Evolutionary conservation across 768 basidiomycete species (phyloP), one percentile per base, ranked within the genome.

Genomic region (Leucocoprinus sp.): DNA sequence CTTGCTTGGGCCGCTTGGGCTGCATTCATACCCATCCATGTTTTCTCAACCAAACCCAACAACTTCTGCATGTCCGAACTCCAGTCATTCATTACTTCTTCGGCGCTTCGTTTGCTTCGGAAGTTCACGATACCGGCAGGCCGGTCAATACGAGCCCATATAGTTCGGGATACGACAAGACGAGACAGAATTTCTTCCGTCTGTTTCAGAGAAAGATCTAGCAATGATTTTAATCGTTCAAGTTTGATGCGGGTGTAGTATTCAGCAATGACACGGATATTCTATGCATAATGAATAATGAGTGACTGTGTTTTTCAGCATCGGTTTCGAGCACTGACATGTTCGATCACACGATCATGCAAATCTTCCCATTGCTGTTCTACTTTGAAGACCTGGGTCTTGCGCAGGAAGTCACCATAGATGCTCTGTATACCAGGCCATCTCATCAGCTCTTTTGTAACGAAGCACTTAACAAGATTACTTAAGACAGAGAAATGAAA

Each of bases 31-130:
- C 84, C 85, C 89, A 92, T 92, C 89, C 93, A 96, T n/a, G 91
- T 92, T 77, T 97, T 97, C 69, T 99, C 96, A 11, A 93, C 88
- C 33, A 96, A 65, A 14, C 85, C 78, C 50, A 99, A 71, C 57
- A 99, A 67, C 66, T 86, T 92, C 57, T 84, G 87, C 77, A 99
- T 91, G 58, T 98, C 93, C 17, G 82, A 87, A 64, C 91, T 93
- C 95, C 96, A 99, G 51, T 91, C 90, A 59, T 98, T 98, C 83
- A 99, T 84, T 4, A 92, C 84, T 56, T 96, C 92, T 59, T 97
- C 93, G 1, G 88, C 78, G 44, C 74, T 82, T 53, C 81, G 80
- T 64, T 84, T 86, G 55, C 74, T 78, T 55, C 80, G 78, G 73
- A 99, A 99, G 58, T 72, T 84, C 45, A 99, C 79, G 44, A 97